A percentile compares a stretch with the other conserved stretches of the same genome.
phyloP scores from a whole-genome alignment of 768 basidiomycete species.

The Calvatia gigantea region DNA sequence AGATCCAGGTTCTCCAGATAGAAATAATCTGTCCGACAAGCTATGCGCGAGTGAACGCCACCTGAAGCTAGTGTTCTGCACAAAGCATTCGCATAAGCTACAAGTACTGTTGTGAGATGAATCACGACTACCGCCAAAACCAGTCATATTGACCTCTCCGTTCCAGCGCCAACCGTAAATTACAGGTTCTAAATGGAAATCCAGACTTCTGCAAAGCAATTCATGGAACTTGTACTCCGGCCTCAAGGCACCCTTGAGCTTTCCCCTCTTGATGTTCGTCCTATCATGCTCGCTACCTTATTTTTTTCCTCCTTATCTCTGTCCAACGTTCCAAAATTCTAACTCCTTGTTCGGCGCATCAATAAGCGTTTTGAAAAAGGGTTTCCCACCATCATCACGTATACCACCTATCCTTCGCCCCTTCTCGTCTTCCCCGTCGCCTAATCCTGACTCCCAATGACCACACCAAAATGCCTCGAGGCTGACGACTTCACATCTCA shows the following conservation, averaged over 20 bases:
- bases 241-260: neutral
- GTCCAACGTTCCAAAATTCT: neutral
- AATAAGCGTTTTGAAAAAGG: neutral
- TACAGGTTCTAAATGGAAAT: neutral
- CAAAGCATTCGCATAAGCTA: neutral
- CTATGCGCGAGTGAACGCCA: neutral
- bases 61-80: neutral
- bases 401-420: neutral
- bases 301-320: neutral
- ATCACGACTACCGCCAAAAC: too few species aligned
- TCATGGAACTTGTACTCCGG: neutral
- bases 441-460: neutral
- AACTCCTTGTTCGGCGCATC: neutral
- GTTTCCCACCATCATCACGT: neutral
- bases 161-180: too few species aligned
- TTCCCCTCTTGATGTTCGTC: neutral
- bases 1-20: neutral
- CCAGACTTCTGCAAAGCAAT: neutral
- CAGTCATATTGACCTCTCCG: too few species aligned
- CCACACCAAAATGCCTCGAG: conserved; percentile 3
- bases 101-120: too few species aligned
- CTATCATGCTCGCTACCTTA: neutral
- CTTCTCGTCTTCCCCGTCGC: neutral
- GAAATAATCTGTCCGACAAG: conserved; percentile 1
- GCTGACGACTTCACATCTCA: neutral